Evolutionary conservation across 176 grass and related monocot genomes (phyloP), one percentile per base, ranked within the genome.

Genomic region (Carex littledalei): DNA sequence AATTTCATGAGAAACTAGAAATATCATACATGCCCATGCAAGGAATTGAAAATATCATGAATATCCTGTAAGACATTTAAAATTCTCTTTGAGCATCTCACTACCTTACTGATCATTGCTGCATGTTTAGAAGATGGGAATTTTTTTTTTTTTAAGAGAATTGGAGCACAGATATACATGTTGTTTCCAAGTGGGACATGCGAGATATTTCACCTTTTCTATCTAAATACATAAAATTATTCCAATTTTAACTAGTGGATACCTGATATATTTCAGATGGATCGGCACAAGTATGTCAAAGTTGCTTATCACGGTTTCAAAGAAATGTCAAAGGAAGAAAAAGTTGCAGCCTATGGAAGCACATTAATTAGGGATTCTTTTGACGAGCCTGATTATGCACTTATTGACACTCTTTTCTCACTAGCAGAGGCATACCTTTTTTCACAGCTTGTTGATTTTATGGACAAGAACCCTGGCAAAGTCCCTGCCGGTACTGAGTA

Each of bases 271-370:
- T 94, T 79, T 83, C 88, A 98, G 96, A 98, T 98, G 96, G 96
- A 98, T 66, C 85, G 96, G 60, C 96, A 98, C 93, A 98, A 98
- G 85, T 98, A 98, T 90, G 96, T 98, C 24, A 98, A 98, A 85
- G 91, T 98, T 84, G 96, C 96, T 82, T 98, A 98, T 76, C 96
- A 98, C 85, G 96, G 96, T 52, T 98, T 98, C 81, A 92, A 67
- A 86, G 96, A 98, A 81, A 86, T 98, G 85, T 85, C 91, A 5
- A 98, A 98, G 82, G 93, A 98, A 88, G 87, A 95, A 81, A 98
- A 98, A 94, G 84, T 90, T 88, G 85, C 88, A 82, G 91, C 90
- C 79, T 98, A 98, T 45, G 96, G 96, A 88, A 98, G 86, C 85
- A 94, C 96, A 61, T 88, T 98, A 71, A 89, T 90, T 86, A 88